phyloP scores from a whole-genome alignment of 2,329 filamentous ascomycete species.

The Aspergillus japonicus region DNA sequence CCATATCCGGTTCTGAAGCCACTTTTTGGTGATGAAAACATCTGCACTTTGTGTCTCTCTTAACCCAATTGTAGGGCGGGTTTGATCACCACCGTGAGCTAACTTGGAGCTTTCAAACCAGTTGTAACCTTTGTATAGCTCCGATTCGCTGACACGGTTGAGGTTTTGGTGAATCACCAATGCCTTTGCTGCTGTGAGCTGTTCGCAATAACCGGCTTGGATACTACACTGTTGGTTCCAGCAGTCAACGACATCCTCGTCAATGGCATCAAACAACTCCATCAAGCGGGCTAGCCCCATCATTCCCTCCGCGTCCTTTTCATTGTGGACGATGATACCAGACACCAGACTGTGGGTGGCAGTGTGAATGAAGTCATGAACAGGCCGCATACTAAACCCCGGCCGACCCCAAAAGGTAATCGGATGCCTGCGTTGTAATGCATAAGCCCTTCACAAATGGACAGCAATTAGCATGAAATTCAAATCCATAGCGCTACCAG shows the following conservation, averaged over 20 bases:
- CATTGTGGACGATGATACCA: conserved; percentile 44
- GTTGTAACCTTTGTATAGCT: conserved; percentile 38
- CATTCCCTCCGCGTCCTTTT: conserved; percentile 45
- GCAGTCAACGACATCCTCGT: conserved; percentile 45
- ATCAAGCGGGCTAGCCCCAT: conserved; percentile 45
- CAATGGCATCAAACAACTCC: conserved; percentile 46
- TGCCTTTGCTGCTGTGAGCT: conserved; percentile 66
- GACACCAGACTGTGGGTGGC: conserved; percentile 38
- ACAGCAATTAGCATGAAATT: conserved; percentile 3
- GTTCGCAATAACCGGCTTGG: conserved; percentile 62
- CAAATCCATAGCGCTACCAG: neutral
- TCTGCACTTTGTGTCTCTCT: conserved; percentile 45
- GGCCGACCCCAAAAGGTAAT: conserved; percentile 45
- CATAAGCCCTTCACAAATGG: conserved; percentile 37
- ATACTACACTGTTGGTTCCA: conserved; percentile 54
- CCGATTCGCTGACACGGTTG: conserved; percentile 32
- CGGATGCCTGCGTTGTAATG: conserved; percentile 43
- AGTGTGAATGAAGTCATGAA: conserved; percentile 41
- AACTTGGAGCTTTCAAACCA: conserved; percentile 37
- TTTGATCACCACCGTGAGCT: conserved; percentile 18
- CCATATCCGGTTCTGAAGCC: conserved; percentile 46
- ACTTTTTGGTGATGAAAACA: conserved; percentile 45
- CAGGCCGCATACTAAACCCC: conserved; percentile 40
- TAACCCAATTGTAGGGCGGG: conserved; percentile 27
- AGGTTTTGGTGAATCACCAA: conserved; percentile 38